A percentile compares a stretch with the other conserved stretches of the same genome.
phyloP scores from a whole-genome alignment of 768 basidiomycete species.

The Podaxis sp. region DNA sequence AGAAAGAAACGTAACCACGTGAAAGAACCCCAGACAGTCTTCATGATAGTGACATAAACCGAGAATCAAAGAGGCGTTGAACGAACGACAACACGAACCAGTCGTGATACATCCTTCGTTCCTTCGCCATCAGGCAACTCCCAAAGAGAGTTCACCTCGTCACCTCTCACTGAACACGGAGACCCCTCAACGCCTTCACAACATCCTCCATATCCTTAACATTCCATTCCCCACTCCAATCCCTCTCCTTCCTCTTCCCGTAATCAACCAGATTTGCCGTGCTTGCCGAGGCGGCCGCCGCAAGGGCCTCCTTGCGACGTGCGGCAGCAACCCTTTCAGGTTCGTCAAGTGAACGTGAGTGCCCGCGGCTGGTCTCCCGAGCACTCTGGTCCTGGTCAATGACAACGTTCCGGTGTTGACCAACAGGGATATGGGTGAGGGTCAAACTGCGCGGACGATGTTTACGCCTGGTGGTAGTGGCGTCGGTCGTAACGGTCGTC shows the following conservation, averaged over 20 bases:
- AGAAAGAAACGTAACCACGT: background rate
- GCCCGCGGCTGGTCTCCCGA: background rate
- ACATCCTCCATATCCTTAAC: slow-evolving; percentile 34
- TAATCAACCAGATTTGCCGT: slow-evolving; percentile 16
- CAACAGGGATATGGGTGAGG: slow-evolving; percentile 7
- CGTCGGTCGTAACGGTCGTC: background rate
- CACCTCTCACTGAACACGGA: slow-evolving; percentile 21
- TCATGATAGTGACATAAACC: background rate
- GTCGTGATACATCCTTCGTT: background rate
- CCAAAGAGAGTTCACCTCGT: background rate
- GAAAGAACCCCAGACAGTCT: background rate
- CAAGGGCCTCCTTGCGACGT: background rate
- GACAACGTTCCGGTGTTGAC: background rate
- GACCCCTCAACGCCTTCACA: slow-evolving; percentile 25
- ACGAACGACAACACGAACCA: background rate
- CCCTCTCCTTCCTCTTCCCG: slow-evolving; percentile 31
- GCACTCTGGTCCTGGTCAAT: slow-evolving; percentile 3
- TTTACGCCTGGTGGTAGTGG: slow-evolving; percentile 5
- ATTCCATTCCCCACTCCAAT: slow-evolving; percentile 42
- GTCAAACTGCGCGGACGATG: slow-evolving; percentile 18
- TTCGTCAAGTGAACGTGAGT: slow-evolving; percentile 4
- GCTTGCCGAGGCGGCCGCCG: background rate
- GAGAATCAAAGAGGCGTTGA: background rate
- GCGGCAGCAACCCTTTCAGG: background rate
- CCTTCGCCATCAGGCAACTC: background rate